phyloP scores from a whole-genome alignment of 306 rosid genomes.

The Acmispon strigosus region DNA sequence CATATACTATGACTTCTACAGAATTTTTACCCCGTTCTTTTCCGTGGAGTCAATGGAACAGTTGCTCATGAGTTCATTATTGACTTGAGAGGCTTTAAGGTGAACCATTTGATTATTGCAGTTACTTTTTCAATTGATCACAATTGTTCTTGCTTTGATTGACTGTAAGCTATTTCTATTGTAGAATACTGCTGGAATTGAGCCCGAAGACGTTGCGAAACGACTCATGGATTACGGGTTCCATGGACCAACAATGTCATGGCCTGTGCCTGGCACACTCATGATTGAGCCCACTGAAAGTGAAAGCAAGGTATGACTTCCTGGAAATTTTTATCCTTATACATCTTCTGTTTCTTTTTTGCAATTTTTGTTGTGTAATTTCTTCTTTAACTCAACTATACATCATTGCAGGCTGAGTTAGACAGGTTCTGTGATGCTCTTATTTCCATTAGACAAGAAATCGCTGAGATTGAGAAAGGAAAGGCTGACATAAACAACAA shows the following conservation, averaged over 20 bases:
- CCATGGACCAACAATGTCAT: conserved; percentile 98
- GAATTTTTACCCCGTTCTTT: conserved; percentile 79
- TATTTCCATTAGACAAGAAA: conserved; percentile 85
- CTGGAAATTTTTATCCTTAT: background rate
- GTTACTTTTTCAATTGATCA: background rate
- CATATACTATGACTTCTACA: conserved; percentile 28
- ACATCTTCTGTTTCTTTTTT: background rate
- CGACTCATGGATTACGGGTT: conserved; percentile 98
- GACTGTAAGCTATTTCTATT: conserved; percentile 17
- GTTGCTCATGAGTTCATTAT: conserved; percentile 91
- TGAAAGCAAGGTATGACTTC: conserved; percentile 81
- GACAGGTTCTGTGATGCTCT: conserved; percentile 92
- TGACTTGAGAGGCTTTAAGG: conserved; percentile 98
- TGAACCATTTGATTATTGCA: conserved; percentile 21
- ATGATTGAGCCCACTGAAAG: conserved; percentile 99
- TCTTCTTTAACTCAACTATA: conserved; percentile 13
- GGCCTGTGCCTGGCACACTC: conserved; percentile 99
- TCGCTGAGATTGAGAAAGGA: conserved; percentile 84
- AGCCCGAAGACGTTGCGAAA: conserved; percentile 93
- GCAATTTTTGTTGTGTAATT: background rate
- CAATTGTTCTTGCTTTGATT: conserved; percentile 10
- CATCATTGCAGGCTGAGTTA: conserved; percentile 76
- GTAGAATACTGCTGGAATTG: conserved; percentile 86
- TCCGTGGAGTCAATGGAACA: conserved; percentile 99
- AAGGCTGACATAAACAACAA: conserved; percentile 77